Percentiles rank a stretch among this genome's conserved stretches.
Evolutionary conservation across 805 yeast species (phyloP).

Genomic region (Osmozyma mogii): DNA sequence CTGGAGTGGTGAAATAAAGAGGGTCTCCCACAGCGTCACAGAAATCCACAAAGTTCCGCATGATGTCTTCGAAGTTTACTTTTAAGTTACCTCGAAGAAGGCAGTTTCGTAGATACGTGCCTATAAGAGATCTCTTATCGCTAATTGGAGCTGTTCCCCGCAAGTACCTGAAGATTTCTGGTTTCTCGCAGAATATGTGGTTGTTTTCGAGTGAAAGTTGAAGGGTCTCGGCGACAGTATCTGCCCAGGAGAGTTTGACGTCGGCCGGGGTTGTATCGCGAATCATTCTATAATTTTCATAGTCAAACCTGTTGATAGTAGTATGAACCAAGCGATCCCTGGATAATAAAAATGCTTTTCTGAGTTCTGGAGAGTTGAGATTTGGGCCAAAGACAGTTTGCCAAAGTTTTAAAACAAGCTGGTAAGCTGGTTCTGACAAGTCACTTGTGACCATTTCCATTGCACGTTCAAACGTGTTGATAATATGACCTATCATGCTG

Average conservation of each 20-base stretch:
- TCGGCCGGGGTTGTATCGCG: conserved; percentile 11
- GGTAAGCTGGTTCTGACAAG: conserved; percentile 10
- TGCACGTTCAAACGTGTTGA: conserved; percentile 15
- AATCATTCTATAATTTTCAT: conserved; percentile 18
- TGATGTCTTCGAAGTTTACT: conserved; percentile 9
- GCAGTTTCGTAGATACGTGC: conserved; percentile 11
- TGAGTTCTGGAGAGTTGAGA: conserved; percentile 7
- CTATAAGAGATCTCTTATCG: conserved; percentile 15
- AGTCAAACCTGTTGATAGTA: conserved; percentile 21
- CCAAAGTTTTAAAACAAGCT: conserved; percentile 20
- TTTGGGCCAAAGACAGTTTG: conserved; percentile 10
- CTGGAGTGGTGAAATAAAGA: too few species aligned
- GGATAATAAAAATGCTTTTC: conserved; percentile 11
- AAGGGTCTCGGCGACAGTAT: conserved; percentile 16
- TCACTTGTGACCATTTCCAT: conserved; percentile 17
- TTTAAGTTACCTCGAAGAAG: conserved; percentile 8
- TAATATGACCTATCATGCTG: conserved; percentile 10
- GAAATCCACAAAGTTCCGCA: conserved; percentile 12
- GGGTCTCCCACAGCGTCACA: conserved; percentile 11
- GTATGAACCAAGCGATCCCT: conserved; percentile 18
- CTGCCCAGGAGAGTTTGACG: conserved; percentile 18
- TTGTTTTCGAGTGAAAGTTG: conserved; percentile 12
- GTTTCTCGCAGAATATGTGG: conserved; percentile 6
- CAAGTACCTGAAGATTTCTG: conserved; percentile 11
- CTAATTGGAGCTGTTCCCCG: conserved; percentile 6